Evolutionary conservation across 2,329 filamentous ascomycete species (phyloP).

Genomic region (Fusarium nygamai): DNA sequence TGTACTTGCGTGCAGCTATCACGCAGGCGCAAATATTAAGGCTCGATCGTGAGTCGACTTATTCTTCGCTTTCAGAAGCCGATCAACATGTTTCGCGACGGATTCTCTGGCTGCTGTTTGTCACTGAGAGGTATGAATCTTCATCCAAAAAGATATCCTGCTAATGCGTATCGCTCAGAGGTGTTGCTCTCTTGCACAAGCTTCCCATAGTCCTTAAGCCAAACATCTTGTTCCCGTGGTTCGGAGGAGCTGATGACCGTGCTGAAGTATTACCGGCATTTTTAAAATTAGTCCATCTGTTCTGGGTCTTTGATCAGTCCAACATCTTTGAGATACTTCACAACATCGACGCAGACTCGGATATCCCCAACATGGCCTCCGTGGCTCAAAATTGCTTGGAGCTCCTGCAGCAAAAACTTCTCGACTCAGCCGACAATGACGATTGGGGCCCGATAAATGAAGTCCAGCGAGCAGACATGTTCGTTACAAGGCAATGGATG

Average conservation of each 20-base stretch:
- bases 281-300: slow-evolving; percentile 58
- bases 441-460: slow-evolving; percentile 54
- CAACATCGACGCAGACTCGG: slow-evolving; percentile 49
- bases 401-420: slow-evolving; percentile 54
- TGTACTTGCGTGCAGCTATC: slow-evolving; percentile 62
- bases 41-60: slow-evolving; percentile 56
- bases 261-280: slow-evolving; percentile 59
- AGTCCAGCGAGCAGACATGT: slow-evolving; percentile 60
- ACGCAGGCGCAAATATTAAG: slow-evolving; percentile 61
- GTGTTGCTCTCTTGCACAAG: slow-evolving; percentile 61
- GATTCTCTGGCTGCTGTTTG: slow-evolving; percentile 59
- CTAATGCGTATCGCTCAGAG: slow-evolving; percentile 44
- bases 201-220: slow-evolving; percentile 57
- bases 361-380: slow-evolving; percentile 44
- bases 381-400: slow-evolving; percentile 49
- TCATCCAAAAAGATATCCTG: not conserved
- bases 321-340: slow-evolving; percentile 59
- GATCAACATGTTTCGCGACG: slow-evolving; percentile 58
- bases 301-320: slow-evolving; percentile 61
- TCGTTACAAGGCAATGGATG: slow-evolving; percentile 62
- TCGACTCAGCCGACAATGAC: slow-evolving; percentile 52
- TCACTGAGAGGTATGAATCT: slow-evolving; percentile 53
- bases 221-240: slow-evolving; percentile 50
- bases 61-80: slow-evolving; percentile 46
- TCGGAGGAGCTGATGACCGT: slow-evolving; percentile 51